A percentile compares a stretch with the other conserved stretches of the same genome.
phyloP scores from a whole-genome alignment of 2,329 filamentous ascomycete genomes.

The Nannizziopsis arthrosporioides region DNA sequence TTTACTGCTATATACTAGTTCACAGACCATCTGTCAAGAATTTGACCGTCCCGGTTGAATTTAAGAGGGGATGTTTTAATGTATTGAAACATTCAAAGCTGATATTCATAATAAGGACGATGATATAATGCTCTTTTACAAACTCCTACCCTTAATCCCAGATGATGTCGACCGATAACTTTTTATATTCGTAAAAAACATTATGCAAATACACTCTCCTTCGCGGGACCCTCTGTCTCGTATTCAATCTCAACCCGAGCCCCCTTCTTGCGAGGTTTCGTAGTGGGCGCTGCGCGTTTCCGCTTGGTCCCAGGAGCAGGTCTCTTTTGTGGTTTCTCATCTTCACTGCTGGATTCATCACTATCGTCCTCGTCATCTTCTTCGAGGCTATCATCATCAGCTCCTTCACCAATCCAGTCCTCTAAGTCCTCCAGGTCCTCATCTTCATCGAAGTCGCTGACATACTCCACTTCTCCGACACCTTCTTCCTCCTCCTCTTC shows the following conservation, averaged over 20 bases:
- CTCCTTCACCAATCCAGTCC: conserved; percentile 77
- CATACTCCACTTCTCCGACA: conserved; percentile 75
- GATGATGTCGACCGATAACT: neutral
- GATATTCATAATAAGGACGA: no score
- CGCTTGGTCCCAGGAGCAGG: conserved; percentile 41
- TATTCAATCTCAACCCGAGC: conserved; percentile 65
- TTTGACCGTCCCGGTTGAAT: no score
- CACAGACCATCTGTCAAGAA: neutral
- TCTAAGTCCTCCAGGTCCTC: conserved; percentile 87
- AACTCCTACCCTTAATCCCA: neutral
- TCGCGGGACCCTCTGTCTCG: conserved; percentile 55
- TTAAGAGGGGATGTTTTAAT: no score
- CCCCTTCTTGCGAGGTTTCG: conserved; percentile 50
- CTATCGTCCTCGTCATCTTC: conserved; percentile 47
- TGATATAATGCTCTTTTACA: neutral
- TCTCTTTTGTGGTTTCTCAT: conserved; percentile 41
- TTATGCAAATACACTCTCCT: conserved; percentile 37
- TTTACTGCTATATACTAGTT: no score
- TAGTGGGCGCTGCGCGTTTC: conserved; percentile 42
- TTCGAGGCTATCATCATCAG: conserved; percentile 38
- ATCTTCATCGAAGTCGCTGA: conserved; percentile 72
- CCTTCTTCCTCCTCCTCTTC: conserved; percentile 59
- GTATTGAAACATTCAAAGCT: no score
- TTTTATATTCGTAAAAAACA: conserved; percentile 2
- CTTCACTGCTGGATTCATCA: conserved; percentile 45